A percentile compares a stretch with the other conserved stretches of the same genome.
Evolutionary conservation across 805 yeast genomes (phyloP).

Genomic region (Ogataea trehaloabstinens): DNA sequence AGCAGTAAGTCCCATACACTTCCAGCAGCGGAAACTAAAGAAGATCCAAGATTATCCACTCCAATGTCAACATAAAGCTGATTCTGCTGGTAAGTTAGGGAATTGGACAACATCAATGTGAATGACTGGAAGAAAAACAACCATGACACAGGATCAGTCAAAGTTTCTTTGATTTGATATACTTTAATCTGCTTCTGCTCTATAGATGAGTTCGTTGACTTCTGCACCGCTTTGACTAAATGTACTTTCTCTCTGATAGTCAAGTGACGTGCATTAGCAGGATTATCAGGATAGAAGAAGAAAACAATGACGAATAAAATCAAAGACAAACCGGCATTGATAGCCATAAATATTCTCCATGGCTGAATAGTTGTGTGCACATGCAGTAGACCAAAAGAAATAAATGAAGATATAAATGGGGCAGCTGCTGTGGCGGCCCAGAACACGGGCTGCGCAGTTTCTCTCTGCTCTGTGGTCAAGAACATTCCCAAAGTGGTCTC

Average conservation of each 20-base stretch:
- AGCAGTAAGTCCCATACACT: slow-evolving; percentile 48
- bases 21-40: slow-evolving; percentile 52
- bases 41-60: slow-evolving; percentile 40
- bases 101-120: slow-evolving; percentile 23
- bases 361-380: slow-evolving; percentile 18
- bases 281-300: slow-evolving; percentile 55
- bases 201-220: slow-evolving; percentile 26
- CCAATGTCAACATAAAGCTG: slow-evolving; percentile 45
- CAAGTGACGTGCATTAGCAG: slow-evolving; percentile 49
- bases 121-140: slow-evolving; percentile 33
- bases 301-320: slow-evolving; percentile 29
- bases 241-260: slow-evolving; percentile 34
- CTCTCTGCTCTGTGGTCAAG: slow-evolving; percentile 41
- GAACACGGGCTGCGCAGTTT: slow-evolving; percentile 48
- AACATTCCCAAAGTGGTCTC: slow-evolving; percentile 37
- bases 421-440: slow-evolving; percentile 46
- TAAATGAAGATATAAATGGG: slow-evolving; percentile 33
- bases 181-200: slow-evolving; percentile 28
- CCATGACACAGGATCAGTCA: slow-evolving; percentile 40
- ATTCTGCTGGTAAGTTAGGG: slow-evolving; percentile 35
- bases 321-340: slow-evolving; percentile 55
- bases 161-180: slow-evolving; percentile 28
- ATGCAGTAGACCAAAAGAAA: slow-evolving; percentile 23
- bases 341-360: slow-evolving; percentile 51
- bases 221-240: slow-evolving; percentile 30